Evolutionary conservation across 306 rosid species (phyloP), one percentile per base, ranked within the genome.

Genomic region (Morella rubra): DNA sequence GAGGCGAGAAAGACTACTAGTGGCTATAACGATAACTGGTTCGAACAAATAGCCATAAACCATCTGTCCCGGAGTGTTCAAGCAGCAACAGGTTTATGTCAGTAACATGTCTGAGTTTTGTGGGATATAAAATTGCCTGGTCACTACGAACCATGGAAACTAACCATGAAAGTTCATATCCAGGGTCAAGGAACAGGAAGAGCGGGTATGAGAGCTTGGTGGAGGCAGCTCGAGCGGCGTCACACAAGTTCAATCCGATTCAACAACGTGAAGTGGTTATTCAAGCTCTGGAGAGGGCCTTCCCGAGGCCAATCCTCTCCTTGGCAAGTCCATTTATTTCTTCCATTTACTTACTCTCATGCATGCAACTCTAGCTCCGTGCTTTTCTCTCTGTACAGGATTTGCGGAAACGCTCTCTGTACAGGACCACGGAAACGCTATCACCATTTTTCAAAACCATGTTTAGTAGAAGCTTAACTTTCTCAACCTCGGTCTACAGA

Each of bases 201-300:
- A 88, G 88, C 44, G 99, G 99, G 4, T 96, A 84, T 46, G 87
- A 85, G 45, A 87, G 98, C 86, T 77, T 96, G 70, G 90, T 88
- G 46, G 98, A 92, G 70, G 98, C 94, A 79, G 87, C 98, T 56
- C 81, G 69, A 15, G 79, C 72, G 80, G 86, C 85, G 19, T 85
- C 88, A 10, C 69, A 54, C 59, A 88, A 79, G 20, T 89, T 85
- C 40, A 85, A 76, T 73, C 83, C 85, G 8, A 44, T 64, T 72
- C 85, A 86, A 69, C 99, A 96, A 73, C 78, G 77, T 67, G 84
- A 86, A 42, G 77, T 88, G 52, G 69, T 91, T 32, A 84, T 80
- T 65, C 78, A 88, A 71, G 89, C 91, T 46, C 97, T 96, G n/a
- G 51, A 84, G 8, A 82, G 45, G 49, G 91, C 93, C 71, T 91